A percentile compares a stretch with the other conserved stretches of the same genome.
These are phyloP conservation scores for Collybia mongolica DNA, from an alignment of 768 basidiomycete species.

Conservation along the genomic window DNA sequence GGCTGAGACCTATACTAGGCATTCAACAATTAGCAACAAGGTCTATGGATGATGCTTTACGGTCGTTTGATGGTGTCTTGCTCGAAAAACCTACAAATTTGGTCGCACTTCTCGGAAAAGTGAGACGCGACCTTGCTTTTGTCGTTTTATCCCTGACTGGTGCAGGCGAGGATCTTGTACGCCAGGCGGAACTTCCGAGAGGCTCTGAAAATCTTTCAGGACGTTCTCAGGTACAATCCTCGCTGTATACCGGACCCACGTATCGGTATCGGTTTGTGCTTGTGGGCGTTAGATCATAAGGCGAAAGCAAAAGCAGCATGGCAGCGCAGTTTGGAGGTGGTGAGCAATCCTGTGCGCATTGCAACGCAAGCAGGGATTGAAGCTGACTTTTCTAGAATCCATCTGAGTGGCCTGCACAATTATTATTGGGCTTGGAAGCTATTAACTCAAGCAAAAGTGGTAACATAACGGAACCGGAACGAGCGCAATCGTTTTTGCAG, in stretches of 20 bases:
- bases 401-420: conserved; percentile 71
- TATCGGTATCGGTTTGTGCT: conserved; percentile 92
- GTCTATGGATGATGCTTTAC: conserved; percentile 78
- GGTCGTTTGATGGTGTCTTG: conserved; percentile 80
- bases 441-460: conserved; percentile 84
- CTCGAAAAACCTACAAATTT: conserved; percentile 80
- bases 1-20: conserved; percentile 39
- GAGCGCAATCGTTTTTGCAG: conserved; percentile 53
- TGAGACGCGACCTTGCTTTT: conserved; percentile 22
- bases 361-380: background rate
- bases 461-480: conserved; percentile 59
- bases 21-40: conserved; percentile 80
- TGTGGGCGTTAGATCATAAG: conserved; percentile 87
- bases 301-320: conserved; percentile 84
- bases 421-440: conserved; percentile 83
- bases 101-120: conserved; percentile 86
- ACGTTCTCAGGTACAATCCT: conserved; percentile 76
- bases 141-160: background rate
- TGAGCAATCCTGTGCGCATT: conserved; percentile 33
- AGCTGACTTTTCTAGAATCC: conserved; percentile 55
- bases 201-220: conserved; percentile 85
- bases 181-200: conserved; percentile 73
- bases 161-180: conserved; percentile 82
- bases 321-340: conserved; percentile 85
- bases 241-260: conserved; percentile 88